Evolutionary conservation across 441 rosid species (phyloP), one percentile per base, ranked within the genome.

Genomic region (Brassica hybrid): DNA sequence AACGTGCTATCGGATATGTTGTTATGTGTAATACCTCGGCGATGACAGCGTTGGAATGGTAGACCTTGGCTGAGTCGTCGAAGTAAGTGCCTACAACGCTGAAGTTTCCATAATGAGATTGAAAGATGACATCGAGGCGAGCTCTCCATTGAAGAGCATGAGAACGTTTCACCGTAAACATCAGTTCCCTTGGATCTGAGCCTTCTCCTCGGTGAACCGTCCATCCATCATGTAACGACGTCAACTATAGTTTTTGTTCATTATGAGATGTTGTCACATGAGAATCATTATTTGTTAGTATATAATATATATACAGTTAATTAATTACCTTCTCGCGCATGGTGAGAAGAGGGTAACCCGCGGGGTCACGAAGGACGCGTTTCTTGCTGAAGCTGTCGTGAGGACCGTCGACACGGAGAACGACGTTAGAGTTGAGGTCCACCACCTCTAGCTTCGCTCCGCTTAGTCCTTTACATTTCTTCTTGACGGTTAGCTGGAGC

Each of bases 261-360:
- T 14, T 14, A 52, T 52, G 18, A 52, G 58, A 50, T 50, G 57
- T n/a, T n/a, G n/a, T n/a, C n/a, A n/a, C n/a, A 30, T 30, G 7
- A 30, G 36, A 30, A 30, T 4, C 36, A 30, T n/a, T 34, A 45
- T 12, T 23, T 10, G 17, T 58, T 58, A 11, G 61, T n/a, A n/a
- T n/a, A n/a, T n/a, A n/a, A n/a, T 17, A 18, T 38, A 3, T 11
- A 43, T 43, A 41, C 48, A 48, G 7, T 14, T 14, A n/a, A n/a
- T n/a, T n/a, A n/a, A n/a, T n/a, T 52, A 67, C 79, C 74, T 76
- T 76, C 27, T 76, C 79, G 69, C 79, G 79, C 79, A 76, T 76
- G 27, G 79, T 75, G 69, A 75, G 79, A 6, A 75, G 74, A 62
- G 79, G 74, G 18, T 69, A 61, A 50, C 79, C 79, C 1, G 64